Conservation (phyloP, 2,329 filamentous ascomycete genomes). For the Aspergillus pseudonomiae region DNA sequence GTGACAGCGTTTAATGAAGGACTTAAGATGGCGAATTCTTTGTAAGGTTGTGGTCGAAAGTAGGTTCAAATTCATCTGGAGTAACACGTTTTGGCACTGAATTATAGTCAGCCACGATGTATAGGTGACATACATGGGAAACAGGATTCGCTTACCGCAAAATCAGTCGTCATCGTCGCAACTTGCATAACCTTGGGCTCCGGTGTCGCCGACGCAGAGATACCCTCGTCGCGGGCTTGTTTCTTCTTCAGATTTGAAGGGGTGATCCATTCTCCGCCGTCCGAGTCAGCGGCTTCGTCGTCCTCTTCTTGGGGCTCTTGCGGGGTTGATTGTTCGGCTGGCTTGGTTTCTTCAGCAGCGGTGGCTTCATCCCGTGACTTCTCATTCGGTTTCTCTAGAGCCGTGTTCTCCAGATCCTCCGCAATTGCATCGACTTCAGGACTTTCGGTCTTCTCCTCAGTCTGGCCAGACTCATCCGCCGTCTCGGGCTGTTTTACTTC, state of each 20-base stretch:
- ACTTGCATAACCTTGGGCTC: slow-evolving; percentile 73
- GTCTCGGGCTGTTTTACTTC: slow-evolving; percentile 38
- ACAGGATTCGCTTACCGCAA: slow-evolving; percentile 67
- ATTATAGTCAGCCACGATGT: not conserved
- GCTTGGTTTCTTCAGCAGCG: slow-evolving; percentile 22
- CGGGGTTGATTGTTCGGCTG: slow-evolving; percentile 22
- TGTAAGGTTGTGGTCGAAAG: slow-evolving; percentile 73
- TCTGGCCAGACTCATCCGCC: slow-evolving; percentile 22
- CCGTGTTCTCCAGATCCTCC: slow-evolving; percentile 30
- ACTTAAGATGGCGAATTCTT: slow-evolving; percentile 81
- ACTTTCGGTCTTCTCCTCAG: slow-evolving; percentile 21
- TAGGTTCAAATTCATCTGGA: slow-evolving; percentile 92
- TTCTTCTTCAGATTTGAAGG: slow-evolving; percentile 87
- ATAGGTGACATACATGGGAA: not conserved
- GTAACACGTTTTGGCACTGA: slow-evolving; percentile 77
- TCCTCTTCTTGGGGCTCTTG: slow-evolving; percentile 31
- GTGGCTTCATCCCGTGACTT: slow-evolving; percentile 30
- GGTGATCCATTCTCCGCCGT: slow-evolving; percentile 84
- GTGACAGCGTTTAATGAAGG: slow-evolving; percentile 90
- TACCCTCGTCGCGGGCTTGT: slow-evolving; percentile 67
- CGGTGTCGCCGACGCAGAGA: slow-evolving; percentile 51
- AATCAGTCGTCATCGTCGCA: slow-evolving; percentile 92
- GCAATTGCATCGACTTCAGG: slow-evolving; percentile 33
- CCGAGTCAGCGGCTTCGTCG: slow-evolving; percentile 47
- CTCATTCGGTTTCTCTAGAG: slow-evolving; percentile 32